These are phyloP conservation scores for Pestalotiopsis sp. DNA, from an alignment of 2,329 filamentous ascomycete genomes.

Conservation along the genomic window DNA sequence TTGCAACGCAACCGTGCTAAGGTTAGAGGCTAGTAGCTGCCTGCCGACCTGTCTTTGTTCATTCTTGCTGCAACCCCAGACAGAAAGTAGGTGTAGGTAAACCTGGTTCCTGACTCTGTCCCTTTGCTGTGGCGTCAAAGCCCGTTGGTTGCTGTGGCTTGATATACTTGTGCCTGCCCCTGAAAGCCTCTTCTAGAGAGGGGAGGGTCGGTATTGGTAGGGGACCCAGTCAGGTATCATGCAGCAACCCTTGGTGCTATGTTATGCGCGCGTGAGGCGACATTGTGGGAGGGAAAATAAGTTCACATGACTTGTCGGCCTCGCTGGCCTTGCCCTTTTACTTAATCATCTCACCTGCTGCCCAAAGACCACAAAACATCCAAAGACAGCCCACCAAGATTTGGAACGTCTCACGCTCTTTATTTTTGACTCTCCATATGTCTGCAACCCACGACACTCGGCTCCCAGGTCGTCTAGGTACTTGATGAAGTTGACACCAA, in stretches of 20 bases:
- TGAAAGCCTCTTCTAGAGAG: not conserved
- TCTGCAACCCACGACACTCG: not conserved
- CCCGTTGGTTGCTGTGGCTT: not conserved
- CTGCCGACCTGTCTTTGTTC: too few species aligned
- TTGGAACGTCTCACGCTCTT: not conserved
- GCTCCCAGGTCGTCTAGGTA: not conserved
- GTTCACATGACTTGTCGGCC: not conserved
- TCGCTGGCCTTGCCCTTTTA: not conserved
- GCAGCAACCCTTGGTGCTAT: not conserved
- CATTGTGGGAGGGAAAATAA: not conserved
- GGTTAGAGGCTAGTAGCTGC: too few species aligned
- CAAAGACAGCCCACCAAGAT: not conserved
- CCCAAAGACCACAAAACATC: not conserved
- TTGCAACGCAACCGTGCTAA: not conserved
- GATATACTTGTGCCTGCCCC: not conserved
- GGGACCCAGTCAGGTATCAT: not conserved
- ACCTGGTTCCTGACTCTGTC: not conserved
- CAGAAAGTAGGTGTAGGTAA: not conserved
- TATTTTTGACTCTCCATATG: not conserved
- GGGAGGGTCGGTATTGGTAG: not conserved
- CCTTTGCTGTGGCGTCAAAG: not conserved
- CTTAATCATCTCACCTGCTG: not conserved
- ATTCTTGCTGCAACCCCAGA: not conserved
- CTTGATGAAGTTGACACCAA: not conserved
- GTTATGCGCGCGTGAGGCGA: not conserved